phyloP scores from a whole-genome alignment of 1,284 basidiomycete genomes.

The Fomitopsis schrenkii region DNA sequence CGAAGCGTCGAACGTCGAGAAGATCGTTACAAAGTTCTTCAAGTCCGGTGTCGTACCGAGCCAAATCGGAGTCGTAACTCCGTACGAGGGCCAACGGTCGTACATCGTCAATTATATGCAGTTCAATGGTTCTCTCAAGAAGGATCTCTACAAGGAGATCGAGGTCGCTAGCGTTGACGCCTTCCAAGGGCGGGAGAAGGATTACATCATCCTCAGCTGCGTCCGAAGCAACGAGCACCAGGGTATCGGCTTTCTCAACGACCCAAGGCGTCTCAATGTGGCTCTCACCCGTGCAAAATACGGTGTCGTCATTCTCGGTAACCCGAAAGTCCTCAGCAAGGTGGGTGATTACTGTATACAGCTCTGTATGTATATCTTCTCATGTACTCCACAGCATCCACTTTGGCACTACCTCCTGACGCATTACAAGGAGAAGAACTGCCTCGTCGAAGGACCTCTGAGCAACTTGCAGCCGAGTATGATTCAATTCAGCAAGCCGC shows the following conservation, averaged over 20 bases:
- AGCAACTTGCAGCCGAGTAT: constrained; percentile 96
- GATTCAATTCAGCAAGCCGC: constrained; percentile 98
- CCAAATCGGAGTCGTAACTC: constrained; percentile 98
- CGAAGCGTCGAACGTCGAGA: constrained; percentile 98
- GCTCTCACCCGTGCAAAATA: constrained; percentile 98
- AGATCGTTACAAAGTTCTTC: constrained; percentile 99
- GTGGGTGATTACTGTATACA: constrained; percentile 39
- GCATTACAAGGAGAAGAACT: constrained; percentile 96
- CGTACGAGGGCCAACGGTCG: constrained; percentile 98
- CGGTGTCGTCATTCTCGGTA: constrained; percentile 96
- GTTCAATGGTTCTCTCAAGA: constrained; percentile 96
- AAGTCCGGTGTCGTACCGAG: constrained; percentile 93
- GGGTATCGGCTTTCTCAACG: constrained; percentile 98
- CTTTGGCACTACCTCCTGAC: constrained; percentile 98
- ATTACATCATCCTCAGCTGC: constrained; percentile 98
- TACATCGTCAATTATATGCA: constrained; percentile 99
- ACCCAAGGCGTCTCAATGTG: constrained; percentile 95
- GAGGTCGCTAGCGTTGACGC: constrained; percentile 99
- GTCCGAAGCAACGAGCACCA: constrained; percentile 99
- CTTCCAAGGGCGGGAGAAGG: constrained; percentile 99
- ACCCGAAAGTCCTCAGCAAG: constrained; percentile 99
- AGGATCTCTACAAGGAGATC: constrained; percentile 98
- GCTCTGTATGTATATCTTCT: constrained; percentile 5
- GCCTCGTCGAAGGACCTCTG: constrained; percentile 94
- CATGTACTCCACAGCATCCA: constrained; percentile 58